Conservation (phyloP, 2,329 filamentous ascomycete species). For the Monosporascus sp. region DNA sequence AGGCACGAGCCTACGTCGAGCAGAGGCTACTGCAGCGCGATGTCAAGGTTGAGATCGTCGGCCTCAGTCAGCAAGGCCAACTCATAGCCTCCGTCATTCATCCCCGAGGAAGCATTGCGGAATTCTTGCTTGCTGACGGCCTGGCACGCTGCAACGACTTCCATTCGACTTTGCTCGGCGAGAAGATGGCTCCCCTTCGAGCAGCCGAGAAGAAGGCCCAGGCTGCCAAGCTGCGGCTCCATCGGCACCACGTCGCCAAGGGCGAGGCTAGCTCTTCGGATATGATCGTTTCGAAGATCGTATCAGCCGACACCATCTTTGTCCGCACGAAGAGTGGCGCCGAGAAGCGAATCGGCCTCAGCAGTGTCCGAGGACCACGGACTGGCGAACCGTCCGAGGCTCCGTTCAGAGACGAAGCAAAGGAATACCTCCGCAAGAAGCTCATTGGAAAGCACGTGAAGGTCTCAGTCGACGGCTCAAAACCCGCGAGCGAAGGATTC, state of each 20-base stretch:
- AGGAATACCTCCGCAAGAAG: constrained; percentile 91
- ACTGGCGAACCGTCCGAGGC: constrained; percentile 79
- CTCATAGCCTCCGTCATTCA: constrained; percentile 86
- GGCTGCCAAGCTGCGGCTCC: constrained; percentile 69
- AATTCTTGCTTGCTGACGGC: constrained; percentile 83
- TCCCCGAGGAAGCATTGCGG: constrained; percentile 87
- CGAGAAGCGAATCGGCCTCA: constrained; percentile 88
- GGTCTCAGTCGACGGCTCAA: constrained; percentile 83
- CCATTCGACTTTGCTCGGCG: constrained; percentile 86
- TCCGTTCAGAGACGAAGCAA: constrained; percentile 87
- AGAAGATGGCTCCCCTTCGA: constrained; percentile 80
- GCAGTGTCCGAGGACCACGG: constrained; percentile 91
- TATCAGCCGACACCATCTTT: constrained; percentile 85
- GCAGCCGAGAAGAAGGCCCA: constrained; percentile 84
- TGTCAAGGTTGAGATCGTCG: constrained; percentile 77
- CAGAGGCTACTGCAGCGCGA: constrained; percentile 78
- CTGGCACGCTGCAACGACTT: constrained; percentile 91
- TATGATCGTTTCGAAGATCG: constrained; percentile 76
- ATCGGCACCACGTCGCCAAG: constrained; percentile 76
- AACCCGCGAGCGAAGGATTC: constrained; percentile 83
- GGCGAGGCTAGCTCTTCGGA: constrained; percentile 63
- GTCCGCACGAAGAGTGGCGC: constrained; percentile 77
- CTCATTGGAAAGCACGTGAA: constrained; percentile 94
- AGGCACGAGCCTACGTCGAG: constrained; percentile 86
- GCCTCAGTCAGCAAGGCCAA: constrained; percentile 83